Percentiles rank a stretch among this genome's conserved stretches.
Conservation (phyloP, 164 flowering plant genomes). For the Macadamia integrifolia region DNA sequence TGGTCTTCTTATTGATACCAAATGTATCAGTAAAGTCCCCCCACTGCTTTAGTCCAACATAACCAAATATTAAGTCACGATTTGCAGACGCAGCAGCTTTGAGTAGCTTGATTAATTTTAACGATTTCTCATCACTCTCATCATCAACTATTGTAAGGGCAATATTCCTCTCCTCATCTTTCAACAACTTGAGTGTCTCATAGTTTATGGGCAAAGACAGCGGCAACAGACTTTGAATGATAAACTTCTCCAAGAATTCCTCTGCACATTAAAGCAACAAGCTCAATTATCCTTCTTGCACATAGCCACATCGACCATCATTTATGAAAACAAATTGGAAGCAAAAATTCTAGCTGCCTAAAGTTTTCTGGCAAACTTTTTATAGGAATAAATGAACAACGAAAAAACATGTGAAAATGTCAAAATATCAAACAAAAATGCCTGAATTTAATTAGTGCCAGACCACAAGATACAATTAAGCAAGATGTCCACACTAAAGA, state of each 20-base stretch:
- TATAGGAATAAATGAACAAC: too few species aligned
- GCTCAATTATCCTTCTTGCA: neutral
- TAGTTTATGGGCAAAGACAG: conserved; percentile 58
- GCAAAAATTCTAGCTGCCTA: neutral
- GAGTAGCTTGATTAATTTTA: conserved; percentile 55
- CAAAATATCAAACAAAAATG: too few species aligned
- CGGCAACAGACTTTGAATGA: conserved; percentile 76
- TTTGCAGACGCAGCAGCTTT: conserved; percentile 95
- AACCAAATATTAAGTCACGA: conserved; percentile 81
- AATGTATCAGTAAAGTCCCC: conserved; percentile 74
- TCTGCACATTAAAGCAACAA: conserved; percentile 39
- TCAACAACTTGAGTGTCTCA: conserved; percentile 68
- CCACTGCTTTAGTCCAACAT: conserved; percentile 77
- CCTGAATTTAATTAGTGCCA: too few species aligned
- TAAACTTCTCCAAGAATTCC: conserved; percentile 63
- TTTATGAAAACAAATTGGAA: neutral
- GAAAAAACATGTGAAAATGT: too few species aligned
- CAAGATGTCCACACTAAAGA: too few species aligned
- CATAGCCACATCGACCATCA: neutral
- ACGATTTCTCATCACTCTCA: conserved; percentile 57
- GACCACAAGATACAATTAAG: too few species aligned
- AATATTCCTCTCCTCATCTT: conserved; percentile 80
- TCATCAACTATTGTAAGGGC: conserved; percentile 71
- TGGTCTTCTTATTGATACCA: conserved; percentile 48
- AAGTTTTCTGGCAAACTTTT: too few species aligned